phyloP scores from a whole-genome alignment of 2,329 filamentous ascomycete species.

The Cordyceps pruinosa region DNA sequence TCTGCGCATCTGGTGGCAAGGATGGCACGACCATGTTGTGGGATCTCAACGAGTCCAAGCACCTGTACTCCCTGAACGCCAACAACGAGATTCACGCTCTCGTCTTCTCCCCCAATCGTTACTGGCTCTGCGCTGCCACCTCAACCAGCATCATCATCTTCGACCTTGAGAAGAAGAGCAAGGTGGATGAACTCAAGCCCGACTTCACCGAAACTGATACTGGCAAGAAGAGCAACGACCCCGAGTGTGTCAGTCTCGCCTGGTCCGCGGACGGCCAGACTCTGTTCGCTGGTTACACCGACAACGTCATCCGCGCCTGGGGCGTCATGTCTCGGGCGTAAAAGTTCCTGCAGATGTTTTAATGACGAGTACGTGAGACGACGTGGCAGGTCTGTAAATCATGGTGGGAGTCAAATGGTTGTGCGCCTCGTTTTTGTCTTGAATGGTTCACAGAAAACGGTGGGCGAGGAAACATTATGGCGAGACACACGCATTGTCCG shows the following conservation, averaged over 20 bases:
- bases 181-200: conserved; percentile 99
- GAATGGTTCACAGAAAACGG: conserved; percentile 32
- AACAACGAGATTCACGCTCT: conserved; percentile 99
- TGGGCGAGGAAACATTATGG: conserved; percentile 27
- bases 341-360: conserved; percentile 20
- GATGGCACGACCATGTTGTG: conserved; percentile 99
- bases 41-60: conserved; percentile 99
- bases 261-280: conserved; percentile 99
- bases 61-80: conserved; percentile 99
- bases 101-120: conserved; percentile 99
- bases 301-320: conserved; percentile 98
- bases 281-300: conserved; percentile 98
- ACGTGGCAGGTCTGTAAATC: conserved; percentile 30
- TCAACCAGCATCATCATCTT: conserved; percentile 99
- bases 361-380: conserved; percentile 19
- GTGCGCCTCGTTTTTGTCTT: conserved; percentile 40
- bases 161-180: conserved; percentile 99
- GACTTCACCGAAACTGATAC: conserved; percentile 91
- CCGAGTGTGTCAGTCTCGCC: conserved; percentile 94
- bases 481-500: conserved; percentile 33
- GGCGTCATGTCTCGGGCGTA: conserved; percentile 94
- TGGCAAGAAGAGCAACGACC: conserved; percentile 98
- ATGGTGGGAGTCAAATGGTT: conserved; percentile 41
- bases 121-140: conserved; percentile 99
- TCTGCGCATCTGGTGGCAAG: conserved; percentile 98